phyloP scores from a whole-genome alignment of 2,329 filamentous ascomycete genomes.

The Colletotrichum costaricense region DNA sequence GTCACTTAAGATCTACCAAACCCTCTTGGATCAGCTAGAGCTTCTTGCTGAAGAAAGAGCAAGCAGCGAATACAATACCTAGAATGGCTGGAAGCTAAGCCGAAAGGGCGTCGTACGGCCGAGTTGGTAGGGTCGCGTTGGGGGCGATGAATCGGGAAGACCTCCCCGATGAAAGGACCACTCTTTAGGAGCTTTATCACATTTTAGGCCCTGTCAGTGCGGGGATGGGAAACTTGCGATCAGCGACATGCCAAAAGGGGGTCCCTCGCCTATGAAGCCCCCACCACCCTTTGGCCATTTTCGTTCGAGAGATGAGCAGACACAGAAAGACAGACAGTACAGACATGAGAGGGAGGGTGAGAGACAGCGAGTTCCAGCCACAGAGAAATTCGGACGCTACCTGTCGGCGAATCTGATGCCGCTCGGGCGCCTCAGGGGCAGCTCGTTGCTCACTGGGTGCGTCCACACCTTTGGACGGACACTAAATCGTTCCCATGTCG shows the following conservation, averaged over 20 bases:
- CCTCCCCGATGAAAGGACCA: constrained; percentile 2
- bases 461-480: background rate
- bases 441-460: background rate
- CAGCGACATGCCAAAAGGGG: constrained; percentile 7
- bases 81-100: background rate
- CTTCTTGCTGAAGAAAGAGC: background rate
- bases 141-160: constrained; percentile 18
- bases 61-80: background rate
- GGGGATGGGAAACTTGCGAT: background rate
- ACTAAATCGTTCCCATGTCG: background rate
- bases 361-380: background rate
- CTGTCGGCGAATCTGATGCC: background rate
- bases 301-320: background rate
- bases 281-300: background rate
- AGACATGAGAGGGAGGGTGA: background rate
- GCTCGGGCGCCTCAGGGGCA: background rate
- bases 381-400: background rate
- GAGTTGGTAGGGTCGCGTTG: constrained; percentile 4
- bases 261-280: background rate
- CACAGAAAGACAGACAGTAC: background rate
- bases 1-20: background rate
- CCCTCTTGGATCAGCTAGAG: background rate
- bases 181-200: background rate
- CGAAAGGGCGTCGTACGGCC: background rate
- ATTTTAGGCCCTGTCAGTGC: constrained; percentile 16